These are phyloP conservation scores for Gyrodon lividus DNA, from an alignment of 768 basidiomycete genomes.

Conservation along the genomic window DNA sequence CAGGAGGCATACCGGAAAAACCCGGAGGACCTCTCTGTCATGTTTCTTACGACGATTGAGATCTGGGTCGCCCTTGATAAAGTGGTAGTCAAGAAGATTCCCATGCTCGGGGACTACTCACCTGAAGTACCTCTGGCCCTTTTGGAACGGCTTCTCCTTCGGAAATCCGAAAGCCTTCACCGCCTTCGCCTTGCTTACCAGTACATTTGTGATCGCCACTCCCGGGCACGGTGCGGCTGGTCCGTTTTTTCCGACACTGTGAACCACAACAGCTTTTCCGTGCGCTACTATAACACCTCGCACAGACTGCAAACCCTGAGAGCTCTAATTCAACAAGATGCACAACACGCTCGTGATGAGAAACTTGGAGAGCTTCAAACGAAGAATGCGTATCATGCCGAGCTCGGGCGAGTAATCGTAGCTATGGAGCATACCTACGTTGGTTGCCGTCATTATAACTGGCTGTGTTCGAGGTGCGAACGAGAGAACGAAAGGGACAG, in stretches of 20 bases:
- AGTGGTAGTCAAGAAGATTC: constrained; percentile 30
- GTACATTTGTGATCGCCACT: constrained; percentile 34
- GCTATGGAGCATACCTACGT: neutral
- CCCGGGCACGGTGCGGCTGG: constrained; percentile 3
- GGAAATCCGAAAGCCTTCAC: constrained; percentile 24
- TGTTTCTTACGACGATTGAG: constrained; percentile 45
- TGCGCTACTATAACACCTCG: constrained; percentile 33
- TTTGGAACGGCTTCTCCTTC: constrained; percentile 44
- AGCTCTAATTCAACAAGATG: constrained; percentile 28
- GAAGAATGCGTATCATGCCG: constrained; percentile 10
- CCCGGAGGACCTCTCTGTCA: constrained; percentile 37
- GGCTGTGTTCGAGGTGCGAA: constrained; percentile 28
- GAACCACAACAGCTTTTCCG: constrained; percentile 26
- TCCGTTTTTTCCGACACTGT: constrained; percentile 35
- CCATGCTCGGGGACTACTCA: constrained; percentile 43
- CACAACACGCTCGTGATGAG: constrained; percentile 11
- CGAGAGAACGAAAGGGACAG: constrained; percentile 8
- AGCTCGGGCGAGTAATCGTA: neutral
- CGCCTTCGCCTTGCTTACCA: constrained; percentile 27
- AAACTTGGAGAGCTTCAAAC: constrained; percentile 29
- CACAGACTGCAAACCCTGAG: constrained; percentile 20
- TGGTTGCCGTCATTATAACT: neutral
- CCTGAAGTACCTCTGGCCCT: constrained; percentile 42
- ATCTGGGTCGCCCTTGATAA: constrained; percentile 50
- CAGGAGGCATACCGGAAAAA: constrained; percentile 28